A percentile compares a stretch with the other conserved stretches of the same genome.
These are phyloP conservation scores for Papiliotrema fonsecae DNA, from an alignment of 1,284 basidiomycete species.

Conservation along the genomic window DNA sequence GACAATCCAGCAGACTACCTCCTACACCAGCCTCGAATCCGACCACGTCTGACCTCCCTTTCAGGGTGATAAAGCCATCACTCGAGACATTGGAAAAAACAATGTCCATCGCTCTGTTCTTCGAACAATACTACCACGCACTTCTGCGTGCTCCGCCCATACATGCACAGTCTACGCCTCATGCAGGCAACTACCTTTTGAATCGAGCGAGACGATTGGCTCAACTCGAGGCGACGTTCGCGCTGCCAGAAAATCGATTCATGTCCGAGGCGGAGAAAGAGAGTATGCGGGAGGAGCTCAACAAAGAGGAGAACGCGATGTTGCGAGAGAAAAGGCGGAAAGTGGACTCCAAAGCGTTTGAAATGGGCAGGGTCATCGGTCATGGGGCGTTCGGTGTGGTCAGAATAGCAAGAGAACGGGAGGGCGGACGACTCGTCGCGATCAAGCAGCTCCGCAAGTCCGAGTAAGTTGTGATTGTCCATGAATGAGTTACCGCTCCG, in stretches of 20 bases:
- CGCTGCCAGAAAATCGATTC: conserved; percentile 54
- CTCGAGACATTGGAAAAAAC: conserved; percentile 88
- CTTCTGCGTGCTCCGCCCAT: conserved; percentile 53
- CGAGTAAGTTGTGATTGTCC: conserved; percentile 51
- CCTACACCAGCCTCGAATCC: neutral
- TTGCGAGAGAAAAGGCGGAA: conserved; percentile 75
- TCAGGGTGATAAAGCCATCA: conserved; percentile 63
- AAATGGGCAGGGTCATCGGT: conserved; percentile 89
- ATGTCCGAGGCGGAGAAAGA: conserved; percentile 67
- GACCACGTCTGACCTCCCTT: conserved; percentile 10
- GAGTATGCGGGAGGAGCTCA: conserved; percentile 68
- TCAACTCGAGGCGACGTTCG: conserved; percentile 83
- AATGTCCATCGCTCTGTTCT: conserved; percentile 86
- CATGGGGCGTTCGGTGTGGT: conserved; percentile 98
- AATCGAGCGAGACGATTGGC: conserved; percentile 70
- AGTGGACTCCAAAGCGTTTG: conserved; percentile 79
- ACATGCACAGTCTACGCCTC: conserved; percentile 10
- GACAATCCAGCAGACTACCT: neutral
- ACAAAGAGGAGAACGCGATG: conserved; percentile 81
- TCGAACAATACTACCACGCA: conserved; percentile 94
- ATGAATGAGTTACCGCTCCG: too few relatives aligned
- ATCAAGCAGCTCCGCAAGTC: conserved; percentile 97
- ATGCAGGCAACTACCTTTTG: conserved; percentile 65
- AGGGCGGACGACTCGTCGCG: conserved; percentile 75
- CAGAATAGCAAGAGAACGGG: conserved; percentile 77